These are phyloP conservation scores for Moringa oleifera DNA, from an alignment of 345 rosid genomes.

Conservation along the genomic window DNA sequence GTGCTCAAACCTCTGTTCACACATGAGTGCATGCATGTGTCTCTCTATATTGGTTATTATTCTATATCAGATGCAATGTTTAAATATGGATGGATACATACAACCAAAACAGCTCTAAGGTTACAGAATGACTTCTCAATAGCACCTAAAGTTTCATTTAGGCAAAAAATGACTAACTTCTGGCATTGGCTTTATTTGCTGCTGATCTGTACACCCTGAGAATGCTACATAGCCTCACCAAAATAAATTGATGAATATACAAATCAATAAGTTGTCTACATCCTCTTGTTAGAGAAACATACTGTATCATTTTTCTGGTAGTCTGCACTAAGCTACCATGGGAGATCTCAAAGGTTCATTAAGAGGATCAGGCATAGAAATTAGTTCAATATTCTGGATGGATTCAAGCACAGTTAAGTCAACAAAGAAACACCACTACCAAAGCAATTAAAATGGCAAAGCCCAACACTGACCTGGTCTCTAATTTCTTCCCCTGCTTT, in stretches of 20 bases:
- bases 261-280: background rate
- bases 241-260: too few relatives aligned
- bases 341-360: background rate
- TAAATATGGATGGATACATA: background rate
- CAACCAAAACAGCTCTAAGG: background rate
- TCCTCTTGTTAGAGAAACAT: background rate
- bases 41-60: background rate
- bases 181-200: background rate
- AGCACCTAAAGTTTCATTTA: too few relatives aligned
- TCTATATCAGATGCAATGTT: background rate
- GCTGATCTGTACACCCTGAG: too few relatives aligned
- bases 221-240: background rate
- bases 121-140: too few relatives aligned
- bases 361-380: background rate
- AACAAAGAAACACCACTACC: too few relatives aligned
- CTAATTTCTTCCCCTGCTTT: conserved; percentile 96
- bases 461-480: conserved; percentile 58
- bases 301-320: background rate
- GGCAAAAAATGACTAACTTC: too few relatives aligned
- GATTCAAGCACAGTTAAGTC: too few relatives aligned
- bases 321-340: background rate
- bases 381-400: too few relatives aligned
- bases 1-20: background rate
- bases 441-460: background rate
- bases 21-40: too few relatives aligned